These are phyloP conservation scores for Erigeron canadensis DNA, from an alignment of 129 eudicot genomes.

Conservation along the genomic window DNA sequence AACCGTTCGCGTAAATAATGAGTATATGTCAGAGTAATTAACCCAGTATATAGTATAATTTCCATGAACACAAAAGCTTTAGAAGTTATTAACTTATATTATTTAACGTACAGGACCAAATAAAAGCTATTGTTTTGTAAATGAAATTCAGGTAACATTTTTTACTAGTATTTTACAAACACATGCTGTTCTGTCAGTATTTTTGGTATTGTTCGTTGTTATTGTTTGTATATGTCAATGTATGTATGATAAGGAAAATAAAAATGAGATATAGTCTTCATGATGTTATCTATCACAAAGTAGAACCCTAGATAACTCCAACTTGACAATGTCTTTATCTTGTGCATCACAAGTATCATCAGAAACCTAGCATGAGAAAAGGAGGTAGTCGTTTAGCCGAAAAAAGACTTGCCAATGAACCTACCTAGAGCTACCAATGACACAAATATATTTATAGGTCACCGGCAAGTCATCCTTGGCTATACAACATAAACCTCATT, in stretches of 20 bases:
- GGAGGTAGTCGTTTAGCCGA: conserved; percentile 54
- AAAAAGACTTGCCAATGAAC: conserved; percentile 47
- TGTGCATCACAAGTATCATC: conserved; percentile 30
- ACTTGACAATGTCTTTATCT: background rate
- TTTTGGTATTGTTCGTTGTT: too few relatives aligned
- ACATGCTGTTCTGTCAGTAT: too few relatives aligned
- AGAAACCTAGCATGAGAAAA: conserved; percentile 60
- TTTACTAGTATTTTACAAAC: too few relatives aligned
- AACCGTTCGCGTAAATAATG: too few relatives aligned
- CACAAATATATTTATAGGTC: background rate
- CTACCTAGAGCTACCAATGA: background rate
- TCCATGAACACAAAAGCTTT: too few relatives aligned
- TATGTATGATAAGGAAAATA: background rate
- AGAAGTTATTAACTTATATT: too few relatives aligned
- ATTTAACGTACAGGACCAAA: too few relatives aligned
- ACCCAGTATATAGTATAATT: too few relatives aligned
- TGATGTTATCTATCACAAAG: background rate
- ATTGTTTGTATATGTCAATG: too few relatives aligned
- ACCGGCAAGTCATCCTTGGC: conserved; percentile 96
- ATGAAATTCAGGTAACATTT: too few relatives aligned
- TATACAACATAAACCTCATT: conserved; percentile 46
- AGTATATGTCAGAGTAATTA: too few relatives aligned
- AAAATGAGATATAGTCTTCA: background rate
- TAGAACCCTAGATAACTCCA: background rate
- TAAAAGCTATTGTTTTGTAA: too few relatives aligned